Evolutionary conservation across 202 grass and related monocot genomes (phyloP), one percentile per base, ranked within the genome.

Genomic region (Eragrostis tef): DNA sequence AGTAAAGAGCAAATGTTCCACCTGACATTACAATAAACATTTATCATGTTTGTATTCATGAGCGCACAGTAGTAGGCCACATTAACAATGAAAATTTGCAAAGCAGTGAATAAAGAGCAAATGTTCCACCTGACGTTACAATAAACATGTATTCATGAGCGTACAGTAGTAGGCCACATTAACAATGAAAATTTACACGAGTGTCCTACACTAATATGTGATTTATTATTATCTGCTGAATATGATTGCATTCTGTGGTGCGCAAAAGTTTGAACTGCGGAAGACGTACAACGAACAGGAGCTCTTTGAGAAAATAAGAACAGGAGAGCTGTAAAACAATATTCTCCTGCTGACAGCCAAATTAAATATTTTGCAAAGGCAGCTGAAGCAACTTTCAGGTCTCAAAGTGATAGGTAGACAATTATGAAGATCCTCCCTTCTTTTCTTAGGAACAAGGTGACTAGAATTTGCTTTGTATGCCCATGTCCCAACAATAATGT

Each of bases 1-100:
- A 94, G 86, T 94, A 94, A 76, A 94, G 91, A 67, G 91, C 91
- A 87, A 94, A 94, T 53, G 91, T 91, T 86, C 91, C 88, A 71
- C 91, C 91, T 94, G 63, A 20, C 82, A 69, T 63, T 21, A 64
- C 50, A 89, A 78, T 27, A 79, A 49, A 64, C 34, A 44, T 47
- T 15, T 46, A 53, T 51, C 49, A 76, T 77, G 65, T 81, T 75
- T 36, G 58, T 78, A 72, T 66, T 60, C n/a, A 16, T 34, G 31
- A 34, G 31, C 31, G 31, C 4, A 34, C 31, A 4, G 1, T 34
- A 1, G 31, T 34, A 34, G 31, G 31, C 31, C 31, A 34, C 31
- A 34, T 34, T 34, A 2, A 34, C 31, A 34, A 4, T 34, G 31
- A 34, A 34, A 34, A 34, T 34, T 34, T 34, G 15, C 91, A 94